phyloP scores from a whole-genome alignment of 768 basidiomycete genomes.

The Dacryopinax spathularia region DNA sequence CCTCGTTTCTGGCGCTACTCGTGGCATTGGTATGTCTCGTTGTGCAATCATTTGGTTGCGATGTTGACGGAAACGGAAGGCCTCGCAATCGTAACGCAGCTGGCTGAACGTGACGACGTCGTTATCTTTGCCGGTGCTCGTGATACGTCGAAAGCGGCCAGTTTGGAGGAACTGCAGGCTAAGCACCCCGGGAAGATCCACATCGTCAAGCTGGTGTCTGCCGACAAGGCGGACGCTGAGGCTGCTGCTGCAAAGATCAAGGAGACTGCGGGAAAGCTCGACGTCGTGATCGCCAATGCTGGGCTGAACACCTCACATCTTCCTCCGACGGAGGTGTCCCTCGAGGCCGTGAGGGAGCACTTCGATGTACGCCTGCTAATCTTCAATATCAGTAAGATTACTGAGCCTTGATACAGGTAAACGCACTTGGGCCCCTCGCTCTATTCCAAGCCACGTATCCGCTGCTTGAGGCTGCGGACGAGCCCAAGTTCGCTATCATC shows the following conservation, averaged over 20 bases:
- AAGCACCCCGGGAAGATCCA: slow-evolving; percentile 7
- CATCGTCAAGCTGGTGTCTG: slow-evolving; percentile 12
- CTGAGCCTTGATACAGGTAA: slow-evolving; percentile 1
- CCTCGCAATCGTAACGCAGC: slow-evolving; percentile 5
- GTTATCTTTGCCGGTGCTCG: slow-evolving; percentile 15
- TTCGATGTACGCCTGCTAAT: not conserved
- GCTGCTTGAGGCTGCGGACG: slow-evolving; percentile 6
- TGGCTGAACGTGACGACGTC: not conserved
- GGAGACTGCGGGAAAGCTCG: slow-evolving; percentile 10
- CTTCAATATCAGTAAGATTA: not conserved
- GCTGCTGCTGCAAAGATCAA: slow-evolving; percentile 10
- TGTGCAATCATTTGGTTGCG: not conserved
- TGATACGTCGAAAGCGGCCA: slow-evolving; percentile 1
- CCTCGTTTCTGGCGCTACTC: slow-evolving; percentile 12
- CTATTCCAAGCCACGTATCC: slow-evolving; percentile 14
- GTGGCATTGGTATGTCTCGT: slow-evolving; percentile 10
- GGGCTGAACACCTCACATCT: not conserved
- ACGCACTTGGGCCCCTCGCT: slow-evolving; percentile 13
- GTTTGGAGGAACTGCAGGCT: slow-evolving; percentile 6
- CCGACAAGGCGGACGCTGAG: slow-evolving; percentile 9
- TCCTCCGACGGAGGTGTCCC: not conserved
- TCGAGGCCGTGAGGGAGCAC: not conserved
- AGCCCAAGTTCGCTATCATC: slow-evolving; percentile 12
- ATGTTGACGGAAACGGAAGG: slow-evolving; percentile 2
- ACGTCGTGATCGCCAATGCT: slow-evolving; percentile 10